Conservation (phyloP, 1,284 basidiomycete genomes). For the Phellinidium pouzarii region DNA sequence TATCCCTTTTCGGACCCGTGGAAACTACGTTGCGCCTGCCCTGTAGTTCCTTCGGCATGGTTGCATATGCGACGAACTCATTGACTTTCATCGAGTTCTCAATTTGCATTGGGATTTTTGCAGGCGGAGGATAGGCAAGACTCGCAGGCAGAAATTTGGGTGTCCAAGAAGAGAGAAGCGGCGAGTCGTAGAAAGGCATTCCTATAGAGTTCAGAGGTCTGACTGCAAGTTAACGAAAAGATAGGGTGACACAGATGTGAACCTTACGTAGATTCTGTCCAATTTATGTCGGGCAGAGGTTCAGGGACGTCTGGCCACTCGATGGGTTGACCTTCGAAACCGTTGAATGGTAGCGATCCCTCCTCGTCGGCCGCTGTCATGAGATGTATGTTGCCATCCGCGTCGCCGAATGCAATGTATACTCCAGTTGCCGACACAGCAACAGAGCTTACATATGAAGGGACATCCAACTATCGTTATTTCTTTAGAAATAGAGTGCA, state of each 20-base stretch:
- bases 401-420: constrained; percentile 90
- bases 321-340: constrained; percentile 76
- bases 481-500: constrained; percentile 12
- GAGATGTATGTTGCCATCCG: constrained; percentile 80
- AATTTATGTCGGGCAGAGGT: constrained; percentile 65
- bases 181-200: constrained; percentile 78
- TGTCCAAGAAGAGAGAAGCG: constrained; percentile 78
- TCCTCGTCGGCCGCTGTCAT: constrained; percentile 70
- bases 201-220: constrained; percentile 89
- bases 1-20: constrained; percentile 41
- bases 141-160: constrained; percentile 44
- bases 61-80: constrained; percentile 85
- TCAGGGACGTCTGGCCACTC: constrained; percentile 81
- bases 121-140: constrained; percentile 52
- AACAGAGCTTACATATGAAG: constrained; percentile 75
- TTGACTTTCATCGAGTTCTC: constrained; percentile 76
- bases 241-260: neutral
- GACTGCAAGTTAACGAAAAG: constrained; percentile 8
- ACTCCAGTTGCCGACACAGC: constrained; percentile 83
- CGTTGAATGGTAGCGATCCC: constrained; percentile 74
- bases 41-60: constrained; percentile 75
- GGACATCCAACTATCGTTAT: constrained; percentile 48
- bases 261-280: constrained; percentile 75
- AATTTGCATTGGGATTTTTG: constrained; percentile 76
- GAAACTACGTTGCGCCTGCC: constrained; percentile 76